Evolutionary conservation across 306 rosid species (phyloP), one percentile per base, ranked within the genome.

Genomic region (Cucurbita pepo): DNA sequence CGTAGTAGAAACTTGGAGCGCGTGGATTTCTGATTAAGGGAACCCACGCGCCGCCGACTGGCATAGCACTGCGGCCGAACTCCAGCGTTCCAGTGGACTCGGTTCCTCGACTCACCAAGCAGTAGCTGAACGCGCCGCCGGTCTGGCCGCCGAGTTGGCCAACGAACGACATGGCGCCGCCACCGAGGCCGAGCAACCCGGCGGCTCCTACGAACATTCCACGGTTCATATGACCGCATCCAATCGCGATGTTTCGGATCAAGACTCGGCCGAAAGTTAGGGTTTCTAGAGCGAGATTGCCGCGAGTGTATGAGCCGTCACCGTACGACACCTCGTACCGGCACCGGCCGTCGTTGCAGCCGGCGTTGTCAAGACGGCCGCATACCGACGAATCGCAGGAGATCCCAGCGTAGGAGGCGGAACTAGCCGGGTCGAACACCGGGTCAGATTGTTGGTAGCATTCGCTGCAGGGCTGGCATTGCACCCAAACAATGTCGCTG

Each of bases 161-260:
- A 2, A 92, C 91, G 4, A 92, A 83, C 0, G 97, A 92, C 95
- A 92, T 83, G 75, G 92, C 81, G 69, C 97, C 97, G 2, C 91
- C 89, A 10, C 97, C 97, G 3, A 92, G 88, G 12, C 97, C 96
- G 62, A 92, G 72, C 38, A 92, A 77, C 7, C 97, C 97, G 1
- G 95, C 95, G 0, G 97, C 97, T 45, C 91, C 97, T 0, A 88
- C 88, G 44, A 92, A 92, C 97, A 92, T 90, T 10, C 97, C 97
- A 41, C 73, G 86, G 9, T 92, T 92, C 83, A 76, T 83, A 55
- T 90, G 96, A 21, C 97, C 97, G 77, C 97, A 92, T 13, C 97
- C 97, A 72, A 92, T 92, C 12, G 96, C 97, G 5, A 90, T 80
- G 34, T 87, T 79, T 5, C 81, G 84, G 62, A 92, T 84, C 21